phyloP scores from a whole-genome alignment of 2,329 filamentous ascomycete species.

The Rutstroemia sp. region DNA sequence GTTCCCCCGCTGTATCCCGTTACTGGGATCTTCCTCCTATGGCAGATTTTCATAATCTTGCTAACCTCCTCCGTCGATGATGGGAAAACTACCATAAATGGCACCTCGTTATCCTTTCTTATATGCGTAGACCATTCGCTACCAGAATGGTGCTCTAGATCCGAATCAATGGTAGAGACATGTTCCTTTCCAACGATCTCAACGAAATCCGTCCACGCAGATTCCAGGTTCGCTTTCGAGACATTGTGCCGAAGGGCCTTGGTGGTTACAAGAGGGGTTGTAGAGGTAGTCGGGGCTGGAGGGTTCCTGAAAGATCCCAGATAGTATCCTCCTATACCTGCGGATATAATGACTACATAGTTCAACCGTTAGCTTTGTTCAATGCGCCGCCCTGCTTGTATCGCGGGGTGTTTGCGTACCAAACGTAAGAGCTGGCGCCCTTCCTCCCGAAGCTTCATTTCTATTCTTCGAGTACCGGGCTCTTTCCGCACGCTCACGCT shows the following conservation, averaged over 20 bases:
- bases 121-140: constrained; percentile 58
- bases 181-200: constrained; percentile 56
- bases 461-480: constrained; percentile 40
- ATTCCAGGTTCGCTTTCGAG: constrained; percentile 56
- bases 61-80: constrained; percentile 74
- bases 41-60: constrained; percentile 83
- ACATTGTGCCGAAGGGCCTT: constrained; percentile 49
- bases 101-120: constrained; percentile 39
- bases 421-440: constrained; percentile 47
- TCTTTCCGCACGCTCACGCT: constrained; percentile 47
- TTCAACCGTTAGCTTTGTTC: not conserved
- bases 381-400: not conserved
- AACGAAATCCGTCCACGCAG: constrained; percentile 63
- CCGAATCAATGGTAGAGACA: constrained; percentile 51
- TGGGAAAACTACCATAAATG: constrained; percentile 71
- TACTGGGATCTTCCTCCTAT: constrained; percentile 72
- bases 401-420: constrained; percentile 33
- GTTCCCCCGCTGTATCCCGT: constrained; percentile 85
- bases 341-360: constrained; percentile 23
- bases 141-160: constrained; percentile 49
- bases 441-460: constrained; percentile 32
- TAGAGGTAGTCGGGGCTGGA: constrained; percentile 46
- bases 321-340: constrained; percentile 39
- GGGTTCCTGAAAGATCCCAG: constrained; percentile 49
- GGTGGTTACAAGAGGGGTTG: constrained; percentile 47